Percentiles rank a stretch among this genome's conserved stretches.
phyloP scores from a whole-genome alignment of 805 yeast genomes.

The Nakazawaea wickerhamii region DNA sequence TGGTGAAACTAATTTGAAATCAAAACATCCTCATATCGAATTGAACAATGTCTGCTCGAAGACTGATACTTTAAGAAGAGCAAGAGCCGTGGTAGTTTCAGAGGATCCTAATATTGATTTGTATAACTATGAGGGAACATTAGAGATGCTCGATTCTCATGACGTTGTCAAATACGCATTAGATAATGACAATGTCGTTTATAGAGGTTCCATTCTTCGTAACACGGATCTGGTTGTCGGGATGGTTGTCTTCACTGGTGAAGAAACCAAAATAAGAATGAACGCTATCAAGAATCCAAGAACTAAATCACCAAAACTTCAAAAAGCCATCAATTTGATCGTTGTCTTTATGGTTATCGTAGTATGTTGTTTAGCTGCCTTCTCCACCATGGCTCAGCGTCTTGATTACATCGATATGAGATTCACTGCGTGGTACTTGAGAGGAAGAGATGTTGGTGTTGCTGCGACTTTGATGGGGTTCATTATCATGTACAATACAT shows the following conservation, averaged over 20 bases:
- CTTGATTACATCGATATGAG: slow-evolving; percentile 37
- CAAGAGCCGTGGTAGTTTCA: slow-evolving; percentile 51
- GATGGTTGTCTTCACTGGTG: slow-evolving; percentile 87
- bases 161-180: slow-evolving; percentile 43
- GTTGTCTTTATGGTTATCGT: slow-evolving; percentile 84
- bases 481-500: slow-evolving; percentile 93
- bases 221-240: slow-evolving; percentile 77
- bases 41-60: slow-evolving; percentile 46
- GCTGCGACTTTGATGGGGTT: slow-evolving; percentile 94
- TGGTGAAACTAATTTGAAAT: slow-evolving; percentile 92
- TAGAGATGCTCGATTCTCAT: slow-evolving; percentile 31
- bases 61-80: slow-evolving; percentile 43
- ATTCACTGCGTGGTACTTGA: slow-evolving; percentile 66
- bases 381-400: slow-evolving; percentile 77
- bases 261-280: slow-evolving; percentile 93
- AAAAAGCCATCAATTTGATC: slow-evolving; percentile 73
- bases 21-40: slow-evolving; percentile 62
- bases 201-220: slow-evolving; percentile 85
- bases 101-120: slow-evolving; percentile 93
- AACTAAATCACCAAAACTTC: slow-evolving; percentile 89
- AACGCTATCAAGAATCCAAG: slow-evolving; percentile 88
- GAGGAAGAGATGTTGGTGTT: slow-evolving; percentile 68
- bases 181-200: slow-evolving; percentile 76
- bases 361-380: slow-evolving; percentile 67
- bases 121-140: slow-evolving; percentile 84